Evolutionary conservation across 176 grass and related monocot genomes (phyloP).

Genomic region (Melocanna baccifera): DNA sequence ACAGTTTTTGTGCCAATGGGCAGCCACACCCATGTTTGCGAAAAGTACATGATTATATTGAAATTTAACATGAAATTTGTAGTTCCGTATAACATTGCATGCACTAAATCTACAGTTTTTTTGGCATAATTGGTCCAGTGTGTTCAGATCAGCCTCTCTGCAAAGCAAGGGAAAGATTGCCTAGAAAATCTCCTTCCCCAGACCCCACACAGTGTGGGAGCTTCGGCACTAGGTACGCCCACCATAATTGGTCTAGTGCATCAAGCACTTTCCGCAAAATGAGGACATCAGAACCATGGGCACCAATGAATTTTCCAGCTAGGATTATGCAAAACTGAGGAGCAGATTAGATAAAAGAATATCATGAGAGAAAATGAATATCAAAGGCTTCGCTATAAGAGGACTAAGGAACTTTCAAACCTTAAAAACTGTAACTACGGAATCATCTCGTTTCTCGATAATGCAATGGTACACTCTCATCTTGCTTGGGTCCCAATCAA

Average conservation of each 20-base stretch:
- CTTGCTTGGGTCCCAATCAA: conserved; percentile 52
- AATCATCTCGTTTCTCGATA: conserved; percentile 47
- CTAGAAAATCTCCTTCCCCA: too few species aligned
- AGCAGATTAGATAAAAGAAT: too few species aligned
- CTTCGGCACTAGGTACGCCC: too few species aligned
- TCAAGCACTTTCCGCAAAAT: neutral
- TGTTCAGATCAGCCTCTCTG: too few species aligned
- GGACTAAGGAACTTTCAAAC: conserved; percentile 19
- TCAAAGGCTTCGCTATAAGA: too few species aligned
- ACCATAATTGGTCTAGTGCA: neutral
- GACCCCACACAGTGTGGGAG: too few species aligned
- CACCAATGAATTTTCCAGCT: neutral
- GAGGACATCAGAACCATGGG: neutral
- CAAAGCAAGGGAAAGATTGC: too few species aligned
- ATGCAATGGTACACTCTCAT: conserved; percentile 59
- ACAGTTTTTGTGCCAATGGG: neutral
- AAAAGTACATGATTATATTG: neutral
- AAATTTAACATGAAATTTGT: neutral
- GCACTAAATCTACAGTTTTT: neutral
- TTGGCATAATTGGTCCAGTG: neutral
- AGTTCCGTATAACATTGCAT: neutral
- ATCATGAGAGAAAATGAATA: too few species aligned
- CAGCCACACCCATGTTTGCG: neutral
- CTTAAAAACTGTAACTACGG: conserved; percentile 41
- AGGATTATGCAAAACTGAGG: neutral